These are phyloP conservation scores for Thalia dealbata DNA, from an alignment of 176 grass and related monocot genomes.

Conservation along the genomic window DNA sequence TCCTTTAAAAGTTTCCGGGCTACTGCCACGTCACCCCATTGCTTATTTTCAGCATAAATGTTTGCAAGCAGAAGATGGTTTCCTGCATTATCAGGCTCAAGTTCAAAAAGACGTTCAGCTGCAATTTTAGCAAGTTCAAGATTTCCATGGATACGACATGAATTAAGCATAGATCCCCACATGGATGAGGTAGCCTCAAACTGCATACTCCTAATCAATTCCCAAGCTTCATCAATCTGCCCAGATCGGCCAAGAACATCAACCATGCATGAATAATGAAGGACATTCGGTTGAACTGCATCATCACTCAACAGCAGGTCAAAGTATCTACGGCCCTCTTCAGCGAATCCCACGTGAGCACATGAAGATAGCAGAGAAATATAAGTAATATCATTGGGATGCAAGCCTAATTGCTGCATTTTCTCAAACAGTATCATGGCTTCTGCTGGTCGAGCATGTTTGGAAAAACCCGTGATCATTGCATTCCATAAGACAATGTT, in stretches of 20 bases:
- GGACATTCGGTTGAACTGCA: slow-evolving; percentile 37
- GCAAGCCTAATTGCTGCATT: slow-evolving; percentile 40
- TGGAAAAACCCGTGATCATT: slow-evolving; percentile 49
- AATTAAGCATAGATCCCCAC: slow-evolving; percentile 59
- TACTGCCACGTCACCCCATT: slow-evolving; percentile 39
- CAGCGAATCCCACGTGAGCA: slow-evolving; percentile 44
- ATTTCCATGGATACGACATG: slow-evolving; percentile 42
- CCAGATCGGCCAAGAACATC: slow-evolving; percentile 53
- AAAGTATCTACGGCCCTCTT: slow-evolving; percentile 44
- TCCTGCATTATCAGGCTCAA: slow-evolving; percentile 56
- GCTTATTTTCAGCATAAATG: slow-evolving; percentile 48
- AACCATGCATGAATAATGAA: slow-evolving; percentile 72
- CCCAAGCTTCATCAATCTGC: slow-evolving; percentile 40
- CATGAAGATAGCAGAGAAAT: slow-evolving; percentile 39
- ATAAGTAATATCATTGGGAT: slow-evolving; percentile 51
- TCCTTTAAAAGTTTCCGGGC: slow-evolving; percentile 46
- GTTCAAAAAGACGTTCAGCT: slow-evolving; percentile 49
- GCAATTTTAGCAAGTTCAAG: slow-evolving; percentile 37
- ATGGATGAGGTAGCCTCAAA: slow-evolving; percentile 17
- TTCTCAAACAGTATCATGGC: slow-evolving; percentile 73
- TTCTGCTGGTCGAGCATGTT: slow-evolving; percentile 43
- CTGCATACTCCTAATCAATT: slow-evolving; percentile 32
- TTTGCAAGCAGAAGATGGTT: slow-evolving; percentile 61
- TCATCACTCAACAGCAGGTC: slow-evolving; percentile 32
- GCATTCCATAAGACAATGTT: slow-evolving; percentile 57